Evolutionary conservation across 2,329 filamentous ascomycete genomes (phyloP), one percentile per base, ranked within the genome.

Genomic region (Clathrospora elynae): DNA sequence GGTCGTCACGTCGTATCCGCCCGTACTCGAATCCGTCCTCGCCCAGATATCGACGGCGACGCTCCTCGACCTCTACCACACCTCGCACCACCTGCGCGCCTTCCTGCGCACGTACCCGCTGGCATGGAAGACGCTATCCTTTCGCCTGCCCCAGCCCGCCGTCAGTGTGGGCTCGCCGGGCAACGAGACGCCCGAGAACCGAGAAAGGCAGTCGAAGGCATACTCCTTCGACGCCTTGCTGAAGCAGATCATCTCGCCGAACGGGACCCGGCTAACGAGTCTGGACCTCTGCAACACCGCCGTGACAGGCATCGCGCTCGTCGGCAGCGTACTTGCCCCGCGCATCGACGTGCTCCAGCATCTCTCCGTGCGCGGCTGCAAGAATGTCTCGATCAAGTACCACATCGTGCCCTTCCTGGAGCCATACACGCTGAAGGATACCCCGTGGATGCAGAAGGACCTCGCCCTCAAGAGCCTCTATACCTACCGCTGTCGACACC

Each of bases 381-480:
- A 83, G 66, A 82, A 84, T 61, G 81, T 84, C 24, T 83, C 80
- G 9, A 75, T 84, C 52, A 84, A 84, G 59, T 83, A 84, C 59
- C 80, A 84, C 57, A 79, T 84, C 46, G 78, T 83, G 38, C 81
- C 81, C 2, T 83, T 81, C 53, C 72, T 74, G 28, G 71, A 70
- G 47, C 64, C 72, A 3, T 70, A 71, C 71, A 66, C 68, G 4
- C 74, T 66, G n/a, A 57, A 61, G 12, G 60, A 73, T 68, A 62
- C 61, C 41, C 62, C 69, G 3, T 74, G 75, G 68, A 66, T 65
- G 42, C 70, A 67, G 34, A 72, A 64, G 20, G 70, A 72, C 19
- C 74, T 82, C 26, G 78, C 78, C 5, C 72, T 84, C 42, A 81
- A 78, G 64, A 82, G 78, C 61, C 71, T 84, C 6, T 83, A 83